Base-by-base conservation (phyloP, 331 rosid species). In the Cydonia oblonga region DNA sequence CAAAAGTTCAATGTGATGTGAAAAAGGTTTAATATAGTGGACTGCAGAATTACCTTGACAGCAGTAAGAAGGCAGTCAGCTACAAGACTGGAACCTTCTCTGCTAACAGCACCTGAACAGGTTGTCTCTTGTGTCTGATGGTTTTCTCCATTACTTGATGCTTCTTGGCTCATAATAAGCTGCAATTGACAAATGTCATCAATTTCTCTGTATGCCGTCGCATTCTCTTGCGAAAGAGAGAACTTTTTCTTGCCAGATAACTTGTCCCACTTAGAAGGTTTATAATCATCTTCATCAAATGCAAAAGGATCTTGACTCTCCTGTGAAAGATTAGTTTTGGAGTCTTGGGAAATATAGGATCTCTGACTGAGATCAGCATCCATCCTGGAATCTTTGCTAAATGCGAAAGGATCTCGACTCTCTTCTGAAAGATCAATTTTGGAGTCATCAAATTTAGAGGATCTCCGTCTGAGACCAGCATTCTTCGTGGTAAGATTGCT, bases 221-320 rank as follows among this genome's bases (percentile, higher is more conserved):
- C 79, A 75, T 59, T 67, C 66, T 78, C 81, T 75, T 60, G 87
- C 26, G 86, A 57, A 35, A 25, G 85, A 77, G 87, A 26, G 60
- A 7, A 51, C 51, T 79, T 86, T 46, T 82, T 80, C 76, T 89
- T 91, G 80, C 95, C 87, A 26, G 96, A 90, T 73, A 90, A 81
- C 62, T 86, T 51, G 81, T 95, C 99, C 99, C 97, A 95, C 80
- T 95, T 88, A 57, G 99, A 89, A 76, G 91, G 99, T 78, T 67
- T 80, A 79, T 75, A 33, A 58, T 95, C 99, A 76, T 80, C 87
- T 80, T 95, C 99, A 70, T 95, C 98, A 86, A 95, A 95, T 35
- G 98, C 98, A 87, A 89, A 95, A 44, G 98, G 98, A 83, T 91
- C 98, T 68, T 76, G 87, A 66, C 70, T 77, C 74, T 85, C 91